Conservation (phyloP, 1,284 basidiomycete species). For the Puccinia horiana region DNA sequence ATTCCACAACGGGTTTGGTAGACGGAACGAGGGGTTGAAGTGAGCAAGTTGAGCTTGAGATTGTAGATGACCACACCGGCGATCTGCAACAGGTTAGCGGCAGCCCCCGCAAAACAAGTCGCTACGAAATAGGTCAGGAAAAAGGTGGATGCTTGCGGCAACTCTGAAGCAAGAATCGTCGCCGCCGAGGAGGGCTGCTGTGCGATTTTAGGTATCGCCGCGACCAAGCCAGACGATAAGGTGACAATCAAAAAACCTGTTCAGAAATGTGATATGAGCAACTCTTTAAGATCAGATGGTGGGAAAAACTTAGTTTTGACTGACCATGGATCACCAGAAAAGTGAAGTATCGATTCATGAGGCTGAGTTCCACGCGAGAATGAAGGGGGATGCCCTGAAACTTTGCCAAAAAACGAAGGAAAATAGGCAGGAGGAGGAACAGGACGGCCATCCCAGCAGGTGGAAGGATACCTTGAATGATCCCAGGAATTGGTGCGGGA, state of each 20-base stretch:
- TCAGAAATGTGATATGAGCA: not conserved
- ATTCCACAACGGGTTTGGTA: conserved; percentile 74
- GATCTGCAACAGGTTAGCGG: conserved; percentile 76
- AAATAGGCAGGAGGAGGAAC: conserved; percentile 85
- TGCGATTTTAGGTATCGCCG: conserved; percentile 68
- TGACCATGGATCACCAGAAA: conserved; percentile 81
- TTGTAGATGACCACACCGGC: conserved; percentile 77
- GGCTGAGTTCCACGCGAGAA: conserved; percentile 79
- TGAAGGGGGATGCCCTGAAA: conserved; percentile 79
- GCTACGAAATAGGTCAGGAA: conserved; percentile 74
- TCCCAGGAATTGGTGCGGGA: conserved; percentile 67
- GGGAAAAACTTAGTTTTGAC: not conserved
- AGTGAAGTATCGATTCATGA: conserved; percentile 88
- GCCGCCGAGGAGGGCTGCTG: conserved; percentile 69
- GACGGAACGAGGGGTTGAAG: conserved; percentile 83
- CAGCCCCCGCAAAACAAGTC: conserved; percentile 68
- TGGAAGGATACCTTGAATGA: conserved; percentile 84
- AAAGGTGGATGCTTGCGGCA: conserved; percentile 86
- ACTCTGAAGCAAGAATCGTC: conserved; percentile 69
- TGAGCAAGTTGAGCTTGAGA: conserved; percentile 78
- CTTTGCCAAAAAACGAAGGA: conserved; percentile 73
- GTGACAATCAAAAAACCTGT: conserved; percentile 86
- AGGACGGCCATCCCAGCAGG: conserved; percentile 80
- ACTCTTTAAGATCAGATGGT: not conserved
- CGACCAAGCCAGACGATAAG: conserved; percentile 74